Base-by-base conservation (phyloP, 192 early-diverging fungal species). In the Funneliformis mosseae region DNA sequence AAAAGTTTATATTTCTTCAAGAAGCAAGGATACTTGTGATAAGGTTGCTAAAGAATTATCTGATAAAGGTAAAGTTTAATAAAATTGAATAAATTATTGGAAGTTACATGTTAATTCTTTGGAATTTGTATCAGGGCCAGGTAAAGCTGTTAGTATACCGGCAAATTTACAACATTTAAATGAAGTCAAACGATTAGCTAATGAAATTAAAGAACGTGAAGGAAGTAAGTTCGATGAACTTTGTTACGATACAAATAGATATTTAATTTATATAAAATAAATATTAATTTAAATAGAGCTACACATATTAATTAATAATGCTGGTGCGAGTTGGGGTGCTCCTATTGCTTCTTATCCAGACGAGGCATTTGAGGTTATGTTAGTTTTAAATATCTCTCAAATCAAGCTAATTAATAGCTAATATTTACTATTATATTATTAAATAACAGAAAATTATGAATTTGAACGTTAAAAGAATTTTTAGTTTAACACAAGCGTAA, bases 231-330 rank as follows among this genome's bases (percentile, higher is more conserved):
- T 48, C 33, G 33, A 33, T 33, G 33, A 33, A 33, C 3, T 33
- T 33, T 33, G 3, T 33, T 33, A 33, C 1, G 33, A 33, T 33
- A 33, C 33, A 33, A 33, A 33, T 33, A 33, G 33, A 33, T 2
- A 33, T 64, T 28, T 33, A 27, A 28, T 6, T 6, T 27, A 28
- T 27, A n/a, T n/a, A n/a, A 28, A 33, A n/a, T 46, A 50, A 27
- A 48, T 74, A 39, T 21, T 45, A 61, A 18, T 6, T 33, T 5
- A 16, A 25, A 21, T 39, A 77, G 76, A 97, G 79, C 70, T 97
- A 74, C 86, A 97, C 84, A 86, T 97, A 4, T 87, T 99, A 39
- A 86, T 98, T 64, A 98, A 98, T 88, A 98, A 98, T 83, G 88
- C 91, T 4, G 93, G 93, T 9, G 93, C 91, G 23, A 84, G 61